phyloP scores from a whole-genome alignment of 768 basidiomycete genomes.

The Leccinellum luteum region DNA sequence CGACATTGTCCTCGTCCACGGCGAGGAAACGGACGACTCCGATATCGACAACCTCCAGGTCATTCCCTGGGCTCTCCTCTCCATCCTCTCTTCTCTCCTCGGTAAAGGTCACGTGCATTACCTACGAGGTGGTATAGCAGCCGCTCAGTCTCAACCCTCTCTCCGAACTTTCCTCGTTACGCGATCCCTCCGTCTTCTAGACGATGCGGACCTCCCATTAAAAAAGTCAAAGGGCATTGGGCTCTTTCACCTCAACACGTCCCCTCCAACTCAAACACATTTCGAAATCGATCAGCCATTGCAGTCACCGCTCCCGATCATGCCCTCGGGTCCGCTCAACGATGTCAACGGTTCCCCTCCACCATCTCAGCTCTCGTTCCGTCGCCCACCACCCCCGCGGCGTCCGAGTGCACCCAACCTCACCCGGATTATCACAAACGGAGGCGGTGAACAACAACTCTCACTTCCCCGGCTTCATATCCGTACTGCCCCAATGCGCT shows the following conservation, averaged over 20 bases:
- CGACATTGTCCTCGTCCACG: constrained; percentile 65
- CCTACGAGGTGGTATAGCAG: constrained; percentile 68
- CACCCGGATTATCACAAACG: constrained; percentile 59
- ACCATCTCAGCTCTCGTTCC: constrained; percentile 60
- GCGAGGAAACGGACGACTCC: constrained; percentile 71
- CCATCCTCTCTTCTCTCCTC: constrained; percentile 59
- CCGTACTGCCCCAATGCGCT: constrained; percentile 55
- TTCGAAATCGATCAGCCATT: constrained; percentile 57
- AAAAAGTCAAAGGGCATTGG: constrained; percentile 43
- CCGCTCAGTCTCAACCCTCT: constrained; percentile 55
- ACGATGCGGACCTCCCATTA: constrained; percentile 14
- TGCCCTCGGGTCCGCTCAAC: constrained; percentile 43
- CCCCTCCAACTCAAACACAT: constrained; percentile 47
- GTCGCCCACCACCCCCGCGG: constrained; percentile 47
- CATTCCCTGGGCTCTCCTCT: constrained; percentile 70
- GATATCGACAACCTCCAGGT: constrained; percentile 54
- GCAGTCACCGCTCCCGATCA: constrained; percentile 54
- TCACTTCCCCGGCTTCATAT: constrained; percentile 59
- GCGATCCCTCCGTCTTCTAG: constrained; percentile 14
- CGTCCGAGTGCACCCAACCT: constrained; percentile 65
- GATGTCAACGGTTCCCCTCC: constrained; percentile 63
- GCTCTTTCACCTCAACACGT: constrained; percentile 68
- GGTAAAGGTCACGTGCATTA: constrained; percentile 58
- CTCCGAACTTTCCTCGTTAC: constrained; percentile 49
- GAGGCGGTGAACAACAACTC: constrained; percentile 38